Evolutionary conservation across 257 asterid genomes (phyloP).

Genomic region (Solanum pinnatisectum): DNA sequence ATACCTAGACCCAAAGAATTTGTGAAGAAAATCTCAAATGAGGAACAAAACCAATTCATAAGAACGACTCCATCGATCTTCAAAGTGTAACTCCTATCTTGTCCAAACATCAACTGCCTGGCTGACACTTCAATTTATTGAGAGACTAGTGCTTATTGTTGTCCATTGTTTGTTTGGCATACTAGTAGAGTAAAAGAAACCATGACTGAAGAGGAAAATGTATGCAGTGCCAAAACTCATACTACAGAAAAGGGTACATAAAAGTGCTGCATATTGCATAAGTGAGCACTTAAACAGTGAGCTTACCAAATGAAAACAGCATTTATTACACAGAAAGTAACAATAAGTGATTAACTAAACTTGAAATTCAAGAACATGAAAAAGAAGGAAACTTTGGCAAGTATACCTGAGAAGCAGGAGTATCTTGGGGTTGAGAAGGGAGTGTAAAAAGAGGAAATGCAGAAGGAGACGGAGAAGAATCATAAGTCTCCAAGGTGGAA

Average conservation of each 20-base stretch:
- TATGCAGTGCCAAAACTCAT: not conserved
- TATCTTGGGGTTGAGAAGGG: slow-evolving; percentile 26
- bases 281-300: not conserved
- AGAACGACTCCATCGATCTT: not conserved
- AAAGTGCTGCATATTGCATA: not conserved
- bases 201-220: not conserved
- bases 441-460: slow-evolving; percentile 50
- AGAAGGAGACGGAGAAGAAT: slow-evolving; percentile 29
- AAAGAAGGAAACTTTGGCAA: not conserved
- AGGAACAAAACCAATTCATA: not conserved
- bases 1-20: not conserved
- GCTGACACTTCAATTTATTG: not conserved
- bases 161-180: not conserved
- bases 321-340: not conserved
- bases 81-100: not conserved
- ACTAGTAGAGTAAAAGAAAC: not conserved
- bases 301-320: not conserved
- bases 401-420: slow-evolving; percentile 69
- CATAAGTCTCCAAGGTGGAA: not conserved
- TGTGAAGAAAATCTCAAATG: not conserved
- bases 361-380: not conserved
- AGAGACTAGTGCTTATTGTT: not conserved
- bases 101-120: not conserved
- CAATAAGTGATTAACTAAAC: not conserved
- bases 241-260: not conserved